Base-by-base conservation (phyloP, 164 flowering plant species). In the Sextonia rubra region DNA sequence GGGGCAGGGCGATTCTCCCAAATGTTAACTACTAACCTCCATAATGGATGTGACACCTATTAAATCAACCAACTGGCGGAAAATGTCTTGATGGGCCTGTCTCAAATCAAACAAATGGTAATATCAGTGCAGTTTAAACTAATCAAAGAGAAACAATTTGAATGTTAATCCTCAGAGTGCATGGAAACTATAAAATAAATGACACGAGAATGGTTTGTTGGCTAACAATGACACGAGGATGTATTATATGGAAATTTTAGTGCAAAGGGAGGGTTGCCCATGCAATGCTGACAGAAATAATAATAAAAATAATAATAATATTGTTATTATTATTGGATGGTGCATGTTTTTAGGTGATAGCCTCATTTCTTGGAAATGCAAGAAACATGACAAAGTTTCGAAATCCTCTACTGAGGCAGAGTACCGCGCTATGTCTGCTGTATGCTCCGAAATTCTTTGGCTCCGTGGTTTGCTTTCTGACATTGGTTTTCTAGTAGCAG, bases 11-110 rank as follows among this genome's bases (percentile, higher is more conserved):
- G n/a, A 47, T 52, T 15, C 58, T 52, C 58, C n/a, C 0, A 52
- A 20, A 52, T 52, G 14, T 52, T 52, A 52, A 52, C 58, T 20
- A 52, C 78, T 64, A 68, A 95, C 99, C 99, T 95, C 99, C 98
- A 95, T 90, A 73, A 95, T 91, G 49, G 99, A 95, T 74, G 99
- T 95, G 71, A 93, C 89, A 74, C 99, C 99, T 58, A 95, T 95
- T 82, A 95, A 85, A 87, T 95, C 99, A 78, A 95, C 99, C 69
- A 95, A 77, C 65, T 84, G 88, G 24, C 86, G 78, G 65, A 95
- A 85, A 62, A 95, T 90, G 81, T 90, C 86, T 77, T 86, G 92
- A 81, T 91, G 99, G 1, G 80, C 90, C 99, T 95, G 88, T 63
- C 23, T 69, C 27, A 69, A 76, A 70, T 24, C 65, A 70, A 60